A percentile compares a stretch with the other conserved stretches of the same genome.
Evolutionary conservation across 163 green algal species (phyloP).

Genomic region (Prototheca stagnorum): DNA sequence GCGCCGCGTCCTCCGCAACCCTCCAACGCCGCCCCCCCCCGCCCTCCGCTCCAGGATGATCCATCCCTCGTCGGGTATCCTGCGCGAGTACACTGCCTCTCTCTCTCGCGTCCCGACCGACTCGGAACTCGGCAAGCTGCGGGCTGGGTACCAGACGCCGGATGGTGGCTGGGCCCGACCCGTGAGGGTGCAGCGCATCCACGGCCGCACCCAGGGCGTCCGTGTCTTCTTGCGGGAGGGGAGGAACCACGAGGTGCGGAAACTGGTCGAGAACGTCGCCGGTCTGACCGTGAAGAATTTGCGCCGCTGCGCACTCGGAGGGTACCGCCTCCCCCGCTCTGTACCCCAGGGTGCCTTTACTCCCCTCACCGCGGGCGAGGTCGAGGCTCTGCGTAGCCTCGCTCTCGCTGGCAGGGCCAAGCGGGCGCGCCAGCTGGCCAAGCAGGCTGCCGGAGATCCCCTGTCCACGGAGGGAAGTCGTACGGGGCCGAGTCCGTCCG

Average conservation of each 20-base stretch:
- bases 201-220: slow-evolving; percentile 18
- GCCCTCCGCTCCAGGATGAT: slow-evolving; percentile 26
- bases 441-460: too few species aligned
- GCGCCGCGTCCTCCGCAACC: too few species aligned
- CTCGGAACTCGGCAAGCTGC: slow-evolving; percentile 25
- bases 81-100: slow-evolving; percentile 72
- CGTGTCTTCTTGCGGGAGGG: slow-evolving; percentile 59
- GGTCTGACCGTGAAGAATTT: slow-evolving; percentile 57
- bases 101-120: slow-evolving; percentile 19
- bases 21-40: too few species aligned
- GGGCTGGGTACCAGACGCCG: slow-evolving; percentile 14
- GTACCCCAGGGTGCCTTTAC: slow-evolving; percentile 28
- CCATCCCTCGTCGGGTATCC: slow-evolving; percentile 61
- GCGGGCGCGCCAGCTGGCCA: too few species aligned
- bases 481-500: too few species aligned
- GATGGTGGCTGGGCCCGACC: slow-evolving; percentile 28
- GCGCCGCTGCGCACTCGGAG: slow-evolving; percentile 63
- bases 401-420: too few species aligned
- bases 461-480: too few species aligned
- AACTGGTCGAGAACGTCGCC: slow-evolving; percentile 40
- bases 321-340: slow-evolving; percentile 44
- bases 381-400: not conserved
- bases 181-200: slow-evolving; percentile 22
- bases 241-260: slow-evolving; percentile 58
- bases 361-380: not conserved